Percentiles rank a stretch among this genome's conserved stretches.
Evolutionary conservation across 805 yeast genomes (phyloP).

Genomic region (Yarrowia alimentaria): DNA sequence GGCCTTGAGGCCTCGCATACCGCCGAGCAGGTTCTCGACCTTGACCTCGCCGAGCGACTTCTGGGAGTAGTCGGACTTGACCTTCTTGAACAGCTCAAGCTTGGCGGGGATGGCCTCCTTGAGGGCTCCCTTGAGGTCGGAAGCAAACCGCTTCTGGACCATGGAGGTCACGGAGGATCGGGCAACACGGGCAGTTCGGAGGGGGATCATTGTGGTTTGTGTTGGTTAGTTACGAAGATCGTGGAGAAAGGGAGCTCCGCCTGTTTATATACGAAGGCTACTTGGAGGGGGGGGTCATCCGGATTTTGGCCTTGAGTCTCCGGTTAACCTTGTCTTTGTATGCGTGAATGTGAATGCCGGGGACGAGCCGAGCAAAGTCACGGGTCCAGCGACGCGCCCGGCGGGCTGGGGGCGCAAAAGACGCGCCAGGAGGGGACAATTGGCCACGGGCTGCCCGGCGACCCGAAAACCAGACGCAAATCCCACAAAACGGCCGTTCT

Average conservation of each 20-base stretch:
- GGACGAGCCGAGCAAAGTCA: constrained; percentile 27
- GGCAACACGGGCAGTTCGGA: constrained; percentile 27
- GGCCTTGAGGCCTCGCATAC: constrained; percentile 76
- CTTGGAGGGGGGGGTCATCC: too few relatives aligned
- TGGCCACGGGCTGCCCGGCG: too few relatives aligned
- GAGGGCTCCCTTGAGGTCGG: constrained; percentile 40
- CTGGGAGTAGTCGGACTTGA: constrained; percentile 43
- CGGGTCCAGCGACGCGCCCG: too few relatives aligned
- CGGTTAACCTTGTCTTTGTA: constrained; percentile 28
- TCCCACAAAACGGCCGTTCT: too few relatives aligned
- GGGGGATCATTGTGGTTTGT: constrained; percentile 20
- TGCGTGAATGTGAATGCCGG: constrained; percentile 28
- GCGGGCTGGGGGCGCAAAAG: too few relatives aligned
- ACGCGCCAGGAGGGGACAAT: too few relatives aligned
- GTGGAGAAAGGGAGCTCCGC: neutral
- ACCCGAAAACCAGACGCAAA: too few relatives aligned
- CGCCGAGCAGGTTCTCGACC: constrained; percentile 54
- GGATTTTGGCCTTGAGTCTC: too few relatives aligned
- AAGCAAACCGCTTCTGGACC: constrained; percentile 28
- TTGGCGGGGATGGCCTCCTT: constrained; percentile 47
- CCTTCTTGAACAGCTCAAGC: constrained; percentile 43
- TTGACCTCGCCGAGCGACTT: constrained; percentile 48
- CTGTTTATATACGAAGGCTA: constrained; percentile 4
- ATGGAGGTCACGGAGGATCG: constrained; percentile 27
- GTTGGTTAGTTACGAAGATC: constrained; percentile 10